Evolutionary conservation across 1,284 basidiomycete genomes (phyloP), one percentile per base, ranked within the genome.

Genomic region (Trichosporon asahii): DNA sequence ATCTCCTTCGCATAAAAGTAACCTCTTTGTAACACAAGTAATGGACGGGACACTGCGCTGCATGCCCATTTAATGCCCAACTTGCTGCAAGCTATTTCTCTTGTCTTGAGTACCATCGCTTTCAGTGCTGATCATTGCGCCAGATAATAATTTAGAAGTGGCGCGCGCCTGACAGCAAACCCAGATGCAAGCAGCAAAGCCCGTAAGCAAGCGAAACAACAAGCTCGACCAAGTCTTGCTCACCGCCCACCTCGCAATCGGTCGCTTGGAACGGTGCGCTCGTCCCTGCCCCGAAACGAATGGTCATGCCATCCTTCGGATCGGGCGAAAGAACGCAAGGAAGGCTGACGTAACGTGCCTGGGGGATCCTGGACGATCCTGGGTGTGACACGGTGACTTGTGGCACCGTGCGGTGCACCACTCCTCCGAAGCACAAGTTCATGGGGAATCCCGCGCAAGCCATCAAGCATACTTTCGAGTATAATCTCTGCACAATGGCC

Each of bases 1-100:
- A 35, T 67, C 23, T 70, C 69, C 5, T 70, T 70, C 55, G 69
- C 69, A 21, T 70, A 53, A n/a, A n/a, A 23, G 21, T 23, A 25
- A n/a, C n/a, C 5, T 1, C 49, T 53, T 23, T 53, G 49, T 53
- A 53, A 18, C 12, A 53, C 49, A 53, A 53, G 49, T 53, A 53
- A 53, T 53, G 49, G 23, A 53, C 49, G 49, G 23, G 49, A 25
- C 49, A 25, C n/a, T 53, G 49, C 40, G 12, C 7, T 6, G 31
- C 31, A 11, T 25, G 49, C 49, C 49, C 49, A 53, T 11, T 25
- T 53, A 53, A 53, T 53, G 49, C 4, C 8, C 23, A 40, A 44
- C 40, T n/a, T 44, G 18, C 6, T n/a, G 23, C 49, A 25, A 23
- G 21, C 44, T 9, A 25, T 9, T 2, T 21, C 21, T n/a, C n/a